Base-by-base conservation (phyloP, 2,329 filamentous ascomycete genomes). In the Fusarium torreyae region DNA sequence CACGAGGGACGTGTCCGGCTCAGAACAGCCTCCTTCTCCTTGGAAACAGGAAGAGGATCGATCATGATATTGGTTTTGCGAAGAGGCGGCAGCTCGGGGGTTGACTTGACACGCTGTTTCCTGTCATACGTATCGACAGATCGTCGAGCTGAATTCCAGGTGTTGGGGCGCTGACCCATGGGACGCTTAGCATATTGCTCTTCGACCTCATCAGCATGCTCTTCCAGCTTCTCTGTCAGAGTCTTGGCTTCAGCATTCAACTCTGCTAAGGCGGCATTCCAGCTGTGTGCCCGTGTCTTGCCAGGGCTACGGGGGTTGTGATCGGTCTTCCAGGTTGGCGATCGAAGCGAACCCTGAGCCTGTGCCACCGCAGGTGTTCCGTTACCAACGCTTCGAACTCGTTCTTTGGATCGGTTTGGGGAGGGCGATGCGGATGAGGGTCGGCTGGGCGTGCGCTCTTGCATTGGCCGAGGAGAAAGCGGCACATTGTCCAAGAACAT, bases 1-100 rank as follows among this genome's bases (percentile, higher is more conserved):
- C 93, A 96, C 2, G 92, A 94, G 1, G 93, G 93, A 38, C 93
- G 86, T 3, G 93, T 96, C 18, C 93, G 86, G 24, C 92, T 94
- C 22, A 96, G 83, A 3, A 94, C 92, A 5, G 92, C 92, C 75
- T 95, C 92, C 77, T 96, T 96, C 80, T 96, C 93, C 78, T 93
- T 94, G 45, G 92, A 95, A 28, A 94, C 89, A 17, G 93, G 93
- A 36, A 96, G 82, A 5, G 93, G 93, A 74, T 96, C 93, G 65
- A 95, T 93, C 87, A 95, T 93, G 69, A 94, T 91, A 73, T 94
- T 92, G 42, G 89, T 90, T 71, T 89, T 89, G 57, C 91, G 89
- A 10, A 93, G 81, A 1, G 91, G 91, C 0, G 91, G 91, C 2
- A 91, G 83, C 70, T 93, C 88, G 9, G 94, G 82, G 80, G 91